A percentile compares a stretch with the other conserved stretches of the same genome.
phyloP scores from a whole-genome alignment of 495 filamentous ascomycete species.

The Penicillium antarcticum region DNA sequence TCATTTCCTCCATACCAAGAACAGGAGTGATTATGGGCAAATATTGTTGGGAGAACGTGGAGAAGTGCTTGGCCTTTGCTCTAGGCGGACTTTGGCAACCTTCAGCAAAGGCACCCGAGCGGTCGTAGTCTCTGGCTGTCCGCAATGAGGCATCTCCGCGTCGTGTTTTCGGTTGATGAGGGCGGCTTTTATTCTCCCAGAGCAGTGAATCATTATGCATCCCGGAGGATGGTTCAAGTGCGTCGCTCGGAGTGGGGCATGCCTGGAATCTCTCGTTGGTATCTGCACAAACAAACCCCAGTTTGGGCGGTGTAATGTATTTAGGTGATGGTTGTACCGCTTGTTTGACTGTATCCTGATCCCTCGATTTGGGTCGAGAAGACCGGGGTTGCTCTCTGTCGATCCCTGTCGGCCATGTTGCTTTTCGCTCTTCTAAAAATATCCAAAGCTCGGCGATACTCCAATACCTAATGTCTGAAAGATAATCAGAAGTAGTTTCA shows the following conservation, averaged over 20 bases:
- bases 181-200: too few species aligned
- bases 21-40: background rate
- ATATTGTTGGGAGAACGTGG: background rate
- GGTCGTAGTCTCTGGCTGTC: too few species aligned
- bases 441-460: constrained; percentile 23
- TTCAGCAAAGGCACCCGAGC: too few species aligned
- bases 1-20: background rate
- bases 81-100: too few species aligned
- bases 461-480: constrained; percentile 8
- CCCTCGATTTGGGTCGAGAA: background rate
- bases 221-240: too few species aligned
- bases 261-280: too few species aligned
- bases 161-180: too few species aligned
- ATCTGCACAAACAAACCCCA: too few species aligned
- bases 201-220: too few species aligned
- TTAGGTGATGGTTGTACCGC: background rate
- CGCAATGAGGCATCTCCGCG: too few species aligned
- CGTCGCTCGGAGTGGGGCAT: too few species aligned
- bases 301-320: background rate
- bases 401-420: constrained; percentile 8
- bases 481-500: background rate
- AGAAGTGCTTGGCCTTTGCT: background rate
- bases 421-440: constrained; percentile 17
- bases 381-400: background rate
- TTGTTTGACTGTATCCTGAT: background rate